These are phyloP conservation scores for Veloporphyrellus conicus DNA, from an alignment of 1,284 basidiomycete genomes.

Conservation along the genomic window DNA sequence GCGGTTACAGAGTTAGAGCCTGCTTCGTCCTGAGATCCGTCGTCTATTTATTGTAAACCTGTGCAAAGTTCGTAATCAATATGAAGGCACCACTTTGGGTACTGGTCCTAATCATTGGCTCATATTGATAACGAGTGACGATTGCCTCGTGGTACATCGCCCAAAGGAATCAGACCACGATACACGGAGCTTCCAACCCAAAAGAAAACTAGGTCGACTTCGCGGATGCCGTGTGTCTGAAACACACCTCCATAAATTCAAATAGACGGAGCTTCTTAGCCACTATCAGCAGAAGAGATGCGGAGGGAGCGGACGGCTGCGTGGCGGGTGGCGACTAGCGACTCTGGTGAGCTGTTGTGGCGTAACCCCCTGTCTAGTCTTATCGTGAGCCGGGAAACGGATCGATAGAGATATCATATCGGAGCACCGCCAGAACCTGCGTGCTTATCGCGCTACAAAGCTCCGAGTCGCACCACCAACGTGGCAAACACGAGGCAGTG, in stretches of 20 bases:
- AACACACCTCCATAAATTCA: constrained; percentile 23
- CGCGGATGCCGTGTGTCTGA: constrained; percentile 27
- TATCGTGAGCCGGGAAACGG: constrained; percentile 16
- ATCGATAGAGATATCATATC: constrained; percentile 11
- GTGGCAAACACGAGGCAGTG: constrained; percentile 29
- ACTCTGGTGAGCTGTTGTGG: neutral
- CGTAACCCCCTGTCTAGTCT: constrained; percentile 7
- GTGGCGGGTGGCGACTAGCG: neutral
- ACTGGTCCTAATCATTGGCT: constrained; percentile 2
- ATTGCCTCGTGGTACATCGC: constrained; percentile 30
- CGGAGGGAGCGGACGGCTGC: constrained; percentile 10
- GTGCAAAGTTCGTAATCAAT: constrained; percentile 15
- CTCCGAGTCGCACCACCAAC: constrained; percentile 14
- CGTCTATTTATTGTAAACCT: constrained; percentile 23
- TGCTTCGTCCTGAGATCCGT: constrained; percentile 21
- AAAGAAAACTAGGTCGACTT: constrained; percentile 21
- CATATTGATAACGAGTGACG: constrained; percentile 20
- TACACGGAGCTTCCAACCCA: constrained; percentile 12
- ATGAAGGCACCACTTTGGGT: constrained; percentile 23
- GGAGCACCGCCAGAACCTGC: constrained; percentile 1
- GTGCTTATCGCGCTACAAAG: constrained; percentile 5
- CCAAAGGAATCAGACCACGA: constrained; percentile 16
- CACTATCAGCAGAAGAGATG: constrained; percentile 22
- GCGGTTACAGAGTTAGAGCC: constrained; percentile 25
- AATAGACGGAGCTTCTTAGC: constrained; percentile 26